Base-by-base conservation (phyloP, 768 basidiomycete genomes). In the Leccinum truebloodii region DNA sequence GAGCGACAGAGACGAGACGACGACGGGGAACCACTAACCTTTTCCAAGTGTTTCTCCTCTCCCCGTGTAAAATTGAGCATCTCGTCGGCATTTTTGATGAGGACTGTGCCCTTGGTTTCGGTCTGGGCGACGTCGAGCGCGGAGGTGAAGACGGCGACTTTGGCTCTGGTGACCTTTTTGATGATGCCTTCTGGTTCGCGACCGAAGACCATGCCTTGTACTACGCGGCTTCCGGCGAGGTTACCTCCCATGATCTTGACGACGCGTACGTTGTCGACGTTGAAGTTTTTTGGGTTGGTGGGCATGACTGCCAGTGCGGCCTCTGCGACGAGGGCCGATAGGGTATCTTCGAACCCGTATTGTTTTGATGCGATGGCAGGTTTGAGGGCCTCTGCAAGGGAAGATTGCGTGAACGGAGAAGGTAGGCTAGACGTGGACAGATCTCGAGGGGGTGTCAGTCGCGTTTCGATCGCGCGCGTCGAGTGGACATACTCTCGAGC, bases 221-320 rank as follows among this genome's bases (percentile, higher is more conserved):
- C 90, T 6, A 99, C 95, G 58, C 82, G 86, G 76, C 94, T 96
- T 24, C 81, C 83, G 4, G 86, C 74, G n/a, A 99, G 77, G 68
- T 83, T 90, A 34, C 97, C 93, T 58, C 97, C 97, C 86, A 99
- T 89, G 63, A 99, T 98, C 78, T 98, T 99, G 69, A 99, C 97
- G 26, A 99, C 96, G 10, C 97, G 87, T 0, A 99, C 92, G 67
- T 95, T 95, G 76, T 99, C 97, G 30, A 98, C 95, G 75, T 97
- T 98, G 85, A 98, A 99, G 75, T 93, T 88, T 71, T 89, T 89
- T 8, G 86, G 85, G 71, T 92, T 92, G 2, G 81, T 72, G 4
- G 94, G 93, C 95, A 98, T 97, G 66, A 98, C 89, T 3, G 88
- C 84, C 26, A 98, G 77, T 0, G 94, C 92, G 1, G 97, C 97